A percentile compares a stretch with the other conserved stretches of the same genome.
Conservation (phyloP, 257 asterid species). For the Solanum arcanum region DNA sequence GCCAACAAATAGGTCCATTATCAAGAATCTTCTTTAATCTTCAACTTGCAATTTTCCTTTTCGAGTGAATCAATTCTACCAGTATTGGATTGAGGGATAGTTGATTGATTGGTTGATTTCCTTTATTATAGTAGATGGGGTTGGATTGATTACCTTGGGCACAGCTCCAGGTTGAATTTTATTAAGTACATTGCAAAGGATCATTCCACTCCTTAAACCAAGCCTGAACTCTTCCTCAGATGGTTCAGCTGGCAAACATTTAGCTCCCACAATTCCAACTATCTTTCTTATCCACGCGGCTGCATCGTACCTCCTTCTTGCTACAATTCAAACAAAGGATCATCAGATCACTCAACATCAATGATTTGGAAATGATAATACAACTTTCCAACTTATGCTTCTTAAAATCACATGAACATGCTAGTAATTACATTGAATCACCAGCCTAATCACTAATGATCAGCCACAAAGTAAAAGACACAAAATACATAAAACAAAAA, state of each 20-base stretch:
- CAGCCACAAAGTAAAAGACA: background rate
- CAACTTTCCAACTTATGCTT: background rate
- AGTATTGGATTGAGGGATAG: background rate
- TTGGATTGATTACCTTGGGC: constrained; percentile 42
- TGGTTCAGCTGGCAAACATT: constrained; percentile 92
- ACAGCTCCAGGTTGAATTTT: constrained; percentile 89
- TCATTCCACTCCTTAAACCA: constrained; percentile 86
- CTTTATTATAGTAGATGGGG: background rate
- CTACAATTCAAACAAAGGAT: constrained; percentile 21
- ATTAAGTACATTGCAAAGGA: constrained; percentile 81
- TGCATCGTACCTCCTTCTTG: constrained; percentile 80
- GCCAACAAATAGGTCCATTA: background rate
- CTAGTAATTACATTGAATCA: background rate
- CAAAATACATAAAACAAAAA: background rate
- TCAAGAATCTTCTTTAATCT: background rate
- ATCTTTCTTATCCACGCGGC: constrained; percentile 77
- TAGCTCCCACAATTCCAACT: constrained; percentile 86
- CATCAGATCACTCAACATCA: background rate
- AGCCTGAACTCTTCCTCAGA: constrained; percentile 93
- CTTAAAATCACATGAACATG: background rate
- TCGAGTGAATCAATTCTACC: background rate
- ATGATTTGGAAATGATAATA: background rate
- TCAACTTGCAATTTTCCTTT: background rate
- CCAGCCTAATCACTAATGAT: background rate
- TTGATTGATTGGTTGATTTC: background rate